These are phyloP conservation scores for Aspergillus tubingensis DNA, from an alignment of 2,329 filamentous ascomycete species.

Conservation along the genomic window DNA sequence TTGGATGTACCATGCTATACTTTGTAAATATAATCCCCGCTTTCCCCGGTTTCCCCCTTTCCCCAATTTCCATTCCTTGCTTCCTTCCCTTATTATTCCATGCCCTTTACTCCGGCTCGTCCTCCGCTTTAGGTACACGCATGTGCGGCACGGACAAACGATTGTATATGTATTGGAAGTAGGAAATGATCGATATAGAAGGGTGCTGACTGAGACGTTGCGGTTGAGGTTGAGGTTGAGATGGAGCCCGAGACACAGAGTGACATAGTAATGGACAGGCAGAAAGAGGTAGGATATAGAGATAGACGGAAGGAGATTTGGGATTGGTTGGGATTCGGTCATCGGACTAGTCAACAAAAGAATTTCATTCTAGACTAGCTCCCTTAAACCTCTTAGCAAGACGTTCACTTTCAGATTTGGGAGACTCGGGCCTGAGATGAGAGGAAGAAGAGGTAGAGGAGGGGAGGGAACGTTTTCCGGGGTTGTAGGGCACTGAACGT, in stretches of 20 bases:
- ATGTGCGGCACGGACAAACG: too few relatives aligned
- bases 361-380: conserved; percentile 55
- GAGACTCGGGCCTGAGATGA: conserved; percentile 37
- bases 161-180: too few relatives aligned
- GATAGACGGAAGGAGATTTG: conserved; percentile 5
- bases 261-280: neutral
- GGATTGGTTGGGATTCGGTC: neutral
- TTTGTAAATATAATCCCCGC: too few relatives aligned
- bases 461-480: conserved; percentile 38
- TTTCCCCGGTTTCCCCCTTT: too few relatives aligned
- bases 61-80: too few relatives aligned
- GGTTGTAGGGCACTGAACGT: conserved; percentile 31
- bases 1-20: too few relatives aligned
- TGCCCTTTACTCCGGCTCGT: too few relatives aligned
- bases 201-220: neutral
- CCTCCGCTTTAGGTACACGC: too few relatives aligned
- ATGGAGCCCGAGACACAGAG: neutral
- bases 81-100: too few relatives aligned
- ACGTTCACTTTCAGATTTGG: conserved; percentile 55
- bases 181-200: too few relatives aligned
- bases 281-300: neutral
- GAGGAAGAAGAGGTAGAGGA: conserved; percentile 16
- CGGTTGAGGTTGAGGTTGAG: neutral
- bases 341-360: conserved; percentile 8
- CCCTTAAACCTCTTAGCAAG: conserved; percentile 68